A percentile compares a stretch with the other conserved stretches of the same genome.
phyloP scores from a whole-genome alignment of 495 filamentous ascomycete genomes.

The Podospora fimiseda region DNA sequence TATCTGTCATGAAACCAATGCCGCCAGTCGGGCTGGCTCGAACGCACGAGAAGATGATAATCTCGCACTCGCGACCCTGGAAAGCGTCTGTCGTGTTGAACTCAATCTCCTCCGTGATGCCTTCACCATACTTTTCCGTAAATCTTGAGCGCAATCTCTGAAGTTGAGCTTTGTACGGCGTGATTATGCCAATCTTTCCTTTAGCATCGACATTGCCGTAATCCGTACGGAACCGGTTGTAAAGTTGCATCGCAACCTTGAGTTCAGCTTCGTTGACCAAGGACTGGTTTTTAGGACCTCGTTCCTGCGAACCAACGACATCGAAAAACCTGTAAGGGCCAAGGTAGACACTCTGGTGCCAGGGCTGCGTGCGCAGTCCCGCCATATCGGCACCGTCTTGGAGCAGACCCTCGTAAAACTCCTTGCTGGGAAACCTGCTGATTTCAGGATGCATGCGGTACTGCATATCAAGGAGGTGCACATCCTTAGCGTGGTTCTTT shows the following conservation, averaged over 20 bases:
- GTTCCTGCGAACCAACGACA: conserved; percentile 78
- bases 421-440: conserved; percentile 75
- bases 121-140: conserved; percentile 59
- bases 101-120: conserved; percentile 71
- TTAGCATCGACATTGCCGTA: conserved; percentile 61
- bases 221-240: conserved; percentile 67
- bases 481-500: conserved; percentile 74
- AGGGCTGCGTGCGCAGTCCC: conserved; percentile 63
- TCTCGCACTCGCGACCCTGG: conserved; percentile 91
- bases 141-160: conserved; percentile 70
- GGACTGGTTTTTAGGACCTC: conserved; percentile 71
- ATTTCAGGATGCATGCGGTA: conserved; percentile 99
- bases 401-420: conserved; percentile 86
- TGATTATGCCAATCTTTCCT: conserved; percentile 92
- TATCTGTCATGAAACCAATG: conserved; percentile 96
- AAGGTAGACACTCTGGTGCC: conserved; percentile 76
- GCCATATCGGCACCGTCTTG: conserved; percentile 81
- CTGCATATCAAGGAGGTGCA: conserved; percentile 93
- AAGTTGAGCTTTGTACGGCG: conserved; percentile 93
- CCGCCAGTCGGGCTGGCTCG: conserved; percentile 79
- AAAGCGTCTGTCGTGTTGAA: conserved; percentile 99
- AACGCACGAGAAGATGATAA: conserved; percentile 98
- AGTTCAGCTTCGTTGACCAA: conserved; percentile 85
- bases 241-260: conserved; percentile 76
- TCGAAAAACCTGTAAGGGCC: conserved; percentile 98